Conservation (phyloP, 495 filamentous ascomycete species). For the Talaromyces trachyspermus region DNA sequence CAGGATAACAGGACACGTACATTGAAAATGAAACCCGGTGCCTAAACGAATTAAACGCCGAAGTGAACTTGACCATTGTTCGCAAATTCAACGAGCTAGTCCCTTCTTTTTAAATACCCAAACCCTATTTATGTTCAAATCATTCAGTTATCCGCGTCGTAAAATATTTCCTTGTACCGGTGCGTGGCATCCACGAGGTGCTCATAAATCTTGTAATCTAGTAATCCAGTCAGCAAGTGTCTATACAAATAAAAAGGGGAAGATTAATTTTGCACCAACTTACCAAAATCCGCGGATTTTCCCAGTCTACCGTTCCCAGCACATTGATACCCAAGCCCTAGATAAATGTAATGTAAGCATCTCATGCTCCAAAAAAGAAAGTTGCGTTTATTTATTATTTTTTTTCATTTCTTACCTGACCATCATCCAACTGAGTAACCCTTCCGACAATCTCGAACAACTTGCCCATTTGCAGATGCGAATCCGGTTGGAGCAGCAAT, state of each 20-base stretch:
- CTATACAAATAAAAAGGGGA: background rate
- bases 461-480: slow-evolving; percentile 69
- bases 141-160: too few species aligned
- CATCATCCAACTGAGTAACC: slow-evolving; percentile 53
- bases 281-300: slow-evolving; percentile 41
- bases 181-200: slow-evolving; percentile 86
- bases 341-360: background rate
- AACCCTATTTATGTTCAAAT: too few species aligned
- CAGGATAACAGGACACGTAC: too few species aligned
- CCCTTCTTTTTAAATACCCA: too few species aligned
- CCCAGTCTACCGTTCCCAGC: slow-evolving; percentile 71
- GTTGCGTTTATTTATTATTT: too few species aligned
- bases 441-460: slow-evolving; percentile 87
- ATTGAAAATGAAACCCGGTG: too few species aligned
- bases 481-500: slow-evolving; percentile 68
- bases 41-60: too few species aligned
- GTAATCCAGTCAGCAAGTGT: slow-evolving; percentile 1
- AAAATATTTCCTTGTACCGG: slow-evolving; percentile 72
- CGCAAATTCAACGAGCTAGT: background rate
- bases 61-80: too few species aligned
- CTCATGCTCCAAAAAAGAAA: background rate
- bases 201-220: slow-evolving; percentile 75
- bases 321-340: slow-evolving; percentile 68
- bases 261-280: too few species aligned
- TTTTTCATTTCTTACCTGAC: slow-evolving; percentile 28